Percentiles rank a stretch among this genome's conserved stretches.
Evolutionary conservation across 75 land plant species (phyloP).

Genomic region (Sequoia sempervirens): DNA sequence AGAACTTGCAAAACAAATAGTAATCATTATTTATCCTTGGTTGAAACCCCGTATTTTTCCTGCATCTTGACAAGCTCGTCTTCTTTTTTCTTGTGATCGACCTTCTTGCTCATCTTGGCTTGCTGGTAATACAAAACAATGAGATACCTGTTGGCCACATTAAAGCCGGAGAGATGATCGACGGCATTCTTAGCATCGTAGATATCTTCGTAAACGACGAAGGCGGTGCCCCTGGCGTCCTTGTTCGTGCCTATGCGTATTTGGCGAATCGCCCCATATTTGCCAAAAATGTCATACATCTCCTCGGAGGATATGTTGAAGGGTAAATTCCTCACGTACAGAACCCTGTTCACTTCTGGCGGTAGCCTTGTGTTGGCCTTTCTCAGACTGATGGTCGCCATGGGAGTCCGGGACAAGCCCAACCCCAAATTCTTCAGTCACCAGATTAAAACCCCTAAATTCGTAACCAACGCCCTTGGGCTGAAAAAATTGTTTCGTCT

Average conservation of each 20-base stretch:
- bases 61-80: slow-evolving; percentile 76
- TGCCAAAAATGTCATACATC: slow-evolving; percentile 99
- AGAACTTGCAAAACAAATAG: neutral
- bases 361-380: slow-evolving; percentile 89
- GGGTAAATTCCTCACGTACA: slow-evolving; percentile 90
- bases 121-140: slow-evolving; percentile 51
- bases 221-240: slow-evolving; percentile 95
- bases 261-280: slow-evolving; percentile 95
- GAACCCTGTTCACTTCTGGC: slow-evolving; percentile 92
- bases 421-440: neutral
- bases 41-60: slow-evolving; percentile 88
- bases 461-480: no score
- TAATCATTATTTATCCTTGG: slow-evolving; percentile 48
- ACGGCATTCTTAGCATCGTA: slow-evolving; percentile 98
- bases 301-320: slow-evolving; percentile 97
- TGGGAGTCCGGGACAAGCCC: slow-evolving; percentile 6
- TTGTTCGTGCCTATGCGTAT: slow-evolving; percentile 85
- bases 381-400: slow-evolving; percentile 82
- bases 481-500: no score
- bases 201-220: slow-evolving; percentile 97
- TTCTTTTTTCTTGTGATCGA: slow-evolving; percentile 92
- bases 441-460: no score
- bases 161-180: slow-evolving; percentile 96
- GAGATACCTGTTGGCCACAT: slow-evolving; percentile 84
- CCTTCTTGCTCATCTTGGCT: slow-evolving; percentile 94